Evolutionary conservation across 2,329 filamentous ascomycete species (phyloP).

Genomic region (Dothiorella sarmentorum): DNA sequence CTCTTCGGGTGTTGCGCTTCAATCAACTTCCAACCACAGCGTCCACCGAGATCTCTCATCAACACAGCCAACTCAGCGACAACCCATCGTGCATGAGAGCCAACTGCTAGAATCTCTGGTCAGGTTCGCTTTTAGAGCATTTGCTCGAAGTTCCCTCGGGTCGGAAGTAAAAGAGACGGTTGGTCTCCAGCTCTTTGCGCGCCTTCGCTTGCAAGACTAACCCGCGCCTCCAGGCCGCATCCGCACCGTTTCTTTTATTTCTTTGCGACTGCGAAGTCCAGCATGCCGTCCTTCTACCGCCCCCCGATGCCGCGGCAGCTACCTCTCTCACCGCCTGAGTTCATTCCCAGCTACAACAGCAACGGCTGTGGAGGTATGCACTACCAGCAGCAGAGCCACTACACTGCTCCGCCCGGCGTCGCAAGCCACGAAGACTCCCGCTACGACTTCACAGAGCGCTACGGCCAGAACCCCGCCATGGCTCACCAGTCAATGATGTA

Average conservation of each 20-base stretch:
- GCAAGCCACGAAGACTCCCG: conserved; percentile 43
- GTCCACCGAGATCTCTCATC: not conserved
- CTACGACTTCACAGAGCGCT: conserved; percentile 47
- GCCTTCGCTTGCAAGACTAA: not conserved
- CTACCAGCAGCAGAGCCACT: conserved; percentile 41
- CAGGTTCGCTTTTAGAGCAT: conserved; percentile 34
- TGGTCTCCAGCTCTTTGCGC: conserved; percentile 23
- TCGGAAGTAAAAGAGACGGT: conserved; percentile 40
- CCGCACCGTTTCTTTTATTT: conserved; percentile 43
- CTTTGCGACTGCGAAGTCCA: conserved; percentile 29
- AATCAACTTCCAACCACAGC: not conserved
- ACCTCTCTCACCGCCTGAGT: conserved; percentile 50
- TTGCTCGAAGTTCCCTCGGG: conserved; percentile 32
- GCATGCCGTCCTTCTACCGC: conserved; percentile 52
- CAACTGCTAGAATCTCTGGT: conserved; percentile 30
- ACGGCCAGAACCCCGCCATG: conserved; percentile 42
- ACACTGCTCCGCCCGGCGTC: conserved; percentile 39
- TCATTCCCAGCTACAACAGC: conserved; percentile 40
- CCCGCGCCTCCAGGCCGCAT: conserved; percentile 29
- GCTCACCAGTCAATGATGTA: conserved; percentile 36
- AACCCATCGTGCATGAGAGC: conserved; percentile 34
- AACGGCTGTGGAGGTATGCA: conserved; percentile 45
- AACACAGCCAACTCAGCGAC: not conserved
- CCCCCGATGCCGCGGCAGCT: conserved; percentile 42
- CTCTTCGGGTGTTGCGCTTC: not conserved